Conservation (phyloP, 208 protist genomes). For the Crithidia acanthocephali region DNA sequence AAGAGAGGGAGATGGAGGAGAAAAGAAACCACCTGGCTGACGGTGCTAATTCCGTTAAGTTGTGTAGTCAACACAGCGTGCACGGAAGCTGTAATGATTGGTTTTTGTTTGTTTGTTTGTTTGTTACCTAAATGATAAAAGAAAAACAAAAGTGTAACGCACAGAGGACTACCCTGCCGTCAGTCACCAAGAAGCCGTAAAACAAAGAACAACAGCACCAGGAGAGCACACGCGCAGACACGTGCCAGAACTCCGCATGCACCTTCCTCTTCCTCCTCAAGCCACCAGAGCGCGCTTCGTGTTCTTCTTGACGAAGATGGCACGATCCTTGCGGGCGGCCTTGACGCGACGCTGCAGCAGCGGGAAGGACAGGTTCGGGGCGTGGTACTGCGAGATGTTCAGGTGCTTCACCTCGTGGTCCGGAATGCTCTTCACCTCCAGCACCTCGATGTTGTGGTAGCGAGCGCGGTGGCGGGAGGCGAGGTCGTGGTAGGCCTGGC, state of each 20-base stretch:
- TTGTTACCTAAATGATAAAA: constrained; percentile 35
- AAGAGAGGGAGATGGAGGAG: no score
- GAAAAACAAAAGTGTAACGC: constrained; percentile 18
- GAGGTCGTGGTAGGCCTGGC: constrained; percentile 98
- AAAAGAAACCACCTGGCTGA: no score
- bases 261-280: constrained; percentile 47
- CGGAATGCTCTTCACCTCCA: constrained; percentile 92
- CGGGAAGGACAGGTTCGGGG: constrained; percentile 95
- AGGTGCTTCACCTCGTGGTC: constrained; percentile 83
- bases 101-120: constrained; percentile 22
- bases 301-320: constrained; percentile 86
- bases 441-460: constrained; percentile 96
- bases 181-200: constrained; percentile 6
- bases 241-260: neutral
- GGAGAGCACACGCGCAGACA: neutral
- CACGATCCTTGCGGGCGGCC: constrained; percentile 81
- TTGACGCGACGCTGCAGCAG: constrained; percentile 91
- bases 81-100: neutral
- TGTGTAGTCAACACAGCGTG: no score
- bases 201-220: constrained; percentile 11
- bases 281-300: constrained; percentile 81
- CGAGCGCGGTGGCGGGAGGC: constrained; percentile 97
- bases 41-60: no score
- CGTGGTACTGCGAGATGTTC: constrained; percentile 58
- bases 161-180: neutral